A percentile compares a stretch with the other conserved stretches of the same genome.
phyloP scores from a whole-genome alignment of 2,329 filamentous ascomycete genomes.

The Clonostachys sp. region DNA sequence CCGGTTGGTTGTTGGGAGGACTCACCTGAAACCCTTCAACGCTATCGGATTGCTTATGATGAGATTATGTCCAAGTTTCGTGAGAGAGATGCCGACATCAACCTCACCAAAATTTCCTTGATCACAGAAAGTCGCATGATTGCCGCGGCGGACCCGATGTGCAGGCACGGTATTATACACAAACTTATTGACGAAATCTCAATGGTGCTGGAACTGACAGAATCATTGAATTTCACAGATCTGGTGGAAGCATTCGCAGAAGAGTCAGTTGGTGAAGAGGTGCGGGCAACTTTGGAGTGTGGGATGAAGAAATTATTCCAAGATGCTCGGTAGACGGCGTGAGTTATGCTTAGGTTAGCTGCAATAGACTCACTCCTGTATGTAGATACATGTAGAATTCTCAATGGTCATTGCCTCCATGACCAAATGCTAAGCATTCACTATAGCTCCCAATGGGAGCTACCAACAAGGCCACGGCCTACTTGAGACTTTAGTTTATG shows the following conservation, averaged over 20 bases:
- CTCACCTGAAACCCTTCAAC: constrained; percentile 5
- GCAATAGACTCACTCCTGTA: too few species aligned
- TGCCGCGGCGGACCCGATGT: not conserved
- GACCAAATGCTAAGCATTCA: too few species aligned
- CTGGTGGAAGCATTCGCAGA: not conserved
- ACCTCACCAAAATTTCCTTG: not conserved
- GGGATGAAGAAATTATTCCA: too few species aligned
- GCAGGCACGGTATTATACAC: not conserved
- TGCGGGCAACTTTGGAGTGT: not conserved
- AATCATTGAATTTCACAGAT: not conserved
- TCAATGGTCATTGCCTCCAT: too few species aligned
- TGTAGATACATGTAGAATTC: too few species aligned
- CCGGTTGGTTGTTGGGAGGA: constrained; percentile 12
- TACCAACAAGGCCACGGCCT: too few species aligned
- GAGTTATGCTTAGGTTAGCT: too few species aligned
- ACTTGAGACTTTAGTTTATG: too few species aligned
- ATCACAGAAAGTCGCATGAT: not conserved
- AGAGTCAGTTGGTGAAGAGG: not conserved
- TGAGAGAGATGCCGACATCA: too few species aligned
- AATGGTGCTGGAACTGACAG: not conserved
- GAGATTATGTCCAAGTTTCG: not conserved
- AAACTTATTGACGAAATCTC: not conserved
- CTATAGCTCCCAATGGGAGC: too few species aligned
- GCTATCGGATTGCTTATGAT: constrained; percentile 7
- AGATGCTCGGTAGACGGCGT: too few species aligned